phyloP scores from a whole-genome alignment of 2,329 filamentous ascomycete genomes.

The Phaeosphaeriaceae sp. region DNA sequence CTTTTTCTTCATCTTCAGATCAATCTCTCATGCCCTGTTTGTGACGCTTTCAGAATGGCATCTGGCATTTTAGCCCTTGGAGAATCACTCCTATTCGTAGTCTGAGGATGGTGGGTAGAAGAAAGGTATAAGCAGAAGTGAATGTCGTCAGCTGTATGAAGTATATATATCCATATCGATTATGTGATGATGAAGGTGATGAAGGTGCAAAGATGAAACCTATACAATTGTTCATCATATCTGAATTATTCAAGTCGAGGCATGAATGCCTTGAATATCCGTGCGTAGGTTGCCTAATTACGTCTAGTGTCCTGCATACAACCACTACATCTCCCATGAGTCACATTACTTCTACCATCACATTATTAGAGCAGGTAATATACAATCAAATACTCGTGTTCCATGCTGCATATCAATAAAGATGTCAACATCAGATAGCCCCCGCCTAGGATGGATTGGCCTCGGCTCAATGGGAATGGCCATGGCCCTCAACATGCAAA shows the following conservation, averaged over 20 bases:
- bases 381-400: too few relatives aligned
- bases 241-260: too few relatives aligned
- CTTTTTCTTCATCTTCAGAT: neutral
- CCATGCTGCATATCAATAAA: neutral
- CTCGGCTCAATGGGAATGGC: conserved; percentile 60
- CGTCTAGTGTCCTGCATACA: too few relatives aligned
- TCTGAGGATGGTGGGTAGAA: neutral
- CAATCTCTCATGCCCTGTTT: neutral
- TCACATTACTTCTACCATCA: too few relatives aligned
- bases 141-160: neutral
- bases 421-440: conserved; percentile 10
- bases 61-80: neutral
- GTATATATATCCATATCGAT: neutral
- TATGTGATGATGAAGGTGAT: neutral
- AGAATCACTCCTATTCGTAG: neutral
- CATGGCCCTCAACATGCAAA: conserved; percentile 61
- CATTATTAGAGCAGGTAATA: too few relatives aligned
- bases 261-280: too few relatives aligned
- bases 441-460: conserved; percentile 43
- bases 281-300: too few relatives aligned
- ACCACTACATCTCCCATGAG: too few relatives aligned
- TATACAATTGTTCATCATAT: too few relatives aligned
- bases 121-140: neutral
- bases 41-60: neutral
- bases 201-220: too few relatives aligned